phyloP scores from a whole-genome alignment of 1,284 basidiomycete species.

The Trametes polyzona region DNA sequence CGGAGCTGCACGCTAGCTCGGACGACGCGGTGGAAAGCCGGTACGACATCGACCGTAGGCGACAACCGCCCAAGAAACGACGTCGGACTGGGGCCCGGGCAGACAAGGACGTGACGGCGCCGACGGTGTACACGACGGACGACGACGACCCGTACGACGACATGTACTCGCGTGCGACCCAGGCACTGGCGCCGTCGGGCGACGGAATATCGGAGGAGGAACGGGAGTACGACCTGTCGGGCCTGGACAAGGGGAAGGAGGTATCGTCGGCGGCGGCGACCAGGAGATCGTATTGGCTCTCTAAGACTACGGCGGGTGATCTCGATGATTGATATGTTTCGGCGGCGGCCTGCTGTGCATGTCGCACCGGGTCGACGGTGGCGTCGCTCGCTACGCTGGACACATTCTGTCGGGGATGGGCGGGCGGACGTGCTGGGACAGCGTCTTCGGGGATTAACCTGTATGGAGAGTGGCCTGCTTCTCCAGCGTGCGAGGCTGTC shows the following conservation, averaged over 20 bases:
- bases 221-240: slow-evolving; percentile 36
- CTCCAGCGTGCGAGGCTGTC: too few species aligned
- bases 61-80: slow-evolving; percentile 51
- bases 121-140: slow-evolving; percentile 52
- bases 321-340: slow-evolving; percentile 19
- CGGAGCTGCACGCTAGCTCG: slow-evolving; percentile 22
- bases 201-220: slow-evolving; percentile 37
- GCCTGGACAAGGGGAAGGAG: slow-evolving; percentile 6
- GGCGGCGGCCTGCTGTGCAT: background rate
- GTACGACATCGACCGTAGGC: slow-evolving; percentile 50
- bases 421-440: background rate
- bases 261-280: slow-evolving; percentile 16
- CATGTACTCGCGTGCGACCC: slow-evolving; percentile 21
- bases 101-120: slow-evolving; percentile 36
- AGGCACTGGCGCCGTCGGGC: slow-evolving; percentile 19
- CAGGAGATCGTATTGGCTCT: slow-evolving; percentile 50
- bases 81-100: slow-evolving; percentile 40
- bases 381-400: background rate
- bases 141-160: slow-evolving; percentile 41
- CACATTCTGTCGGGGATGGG: slow-evolving; percentile 10
- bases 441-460: background rate
- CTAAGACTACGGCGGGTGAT: slow-evolving; percentile 39
- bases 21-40: slow-evolving; percentile 52
- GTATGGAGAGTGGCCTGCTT: background rate
- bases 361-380: background rate